Percentiles rank a stretch among this genome's conserved stretches.
Evolutionary conservation across 2,329 filamentous ascomycete genomes (phyloP).

Genomic region (Aspergillus pseudoglaucus): DNA sequence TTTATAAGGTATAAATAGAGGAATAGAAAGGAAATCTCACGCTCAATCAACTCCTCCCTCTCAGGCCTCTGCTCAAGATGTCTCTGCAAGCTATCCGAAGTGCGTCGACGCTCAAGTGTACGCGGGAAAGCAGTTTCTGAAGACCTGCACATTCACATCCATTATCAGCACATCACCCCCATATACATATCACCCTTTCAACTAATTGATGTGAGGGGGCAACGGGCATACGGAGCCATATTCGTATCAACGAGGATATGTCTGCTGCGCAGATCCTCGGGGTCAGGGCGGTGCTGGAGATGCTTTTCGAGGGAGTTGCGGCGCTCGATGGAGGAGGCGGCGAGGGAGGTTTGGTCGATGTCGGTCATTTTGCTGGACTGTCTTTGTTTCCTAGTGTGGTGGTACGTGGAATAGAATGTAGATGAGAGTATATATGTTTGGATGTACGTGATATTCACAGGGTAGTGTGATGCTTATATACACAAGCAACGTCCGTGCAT

Average conservation of each 20-base stretch:
- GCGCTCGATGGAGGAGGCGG: slow-evolving; percentile 43
- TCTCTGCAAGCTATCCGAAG: slow-evolving; percentile 59
- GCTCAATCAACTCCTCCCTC: slow-evolving; percentile 70
- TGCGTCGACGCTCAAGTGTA: slow-evolving; percentile 57
- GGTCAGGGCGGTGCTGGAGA: slow-evolving; percentile 62
- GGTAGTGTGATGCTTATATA: not conserved
- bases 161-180: not conserved
- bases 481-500: not conserved
- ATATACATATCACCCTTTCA: not conserved
- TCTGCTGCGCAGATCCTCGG: slow-evolving; percentile 60
- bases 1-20: not conserved
- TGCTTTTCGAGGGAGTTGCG: slow-evolving; percentile 67
- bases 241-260: slow-evolving; percentile 63
- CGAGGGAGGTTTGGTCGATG: slow-evolving; percentile 56
- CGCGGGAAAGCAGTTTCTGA: not conserved
- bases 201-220: not conserved
- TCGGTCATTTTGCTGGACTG: slow-evolving; percentile 2
- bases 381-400: not conserved
- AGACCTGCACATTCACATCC: not conserved
- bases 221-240: slow-evolving; percentile 55
- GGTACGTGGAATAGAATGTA: not conserved
- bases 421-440: not conserved
- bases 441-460: not conserved
- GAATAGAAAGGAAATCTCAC: slow-evolving; percentile 43
- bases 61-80: slow-evolving; percentile 58